phyloP scores from a whole-genome alignment of 2,329 filamentous ascomycete species.

The Aspergillus sp. region DNA sequence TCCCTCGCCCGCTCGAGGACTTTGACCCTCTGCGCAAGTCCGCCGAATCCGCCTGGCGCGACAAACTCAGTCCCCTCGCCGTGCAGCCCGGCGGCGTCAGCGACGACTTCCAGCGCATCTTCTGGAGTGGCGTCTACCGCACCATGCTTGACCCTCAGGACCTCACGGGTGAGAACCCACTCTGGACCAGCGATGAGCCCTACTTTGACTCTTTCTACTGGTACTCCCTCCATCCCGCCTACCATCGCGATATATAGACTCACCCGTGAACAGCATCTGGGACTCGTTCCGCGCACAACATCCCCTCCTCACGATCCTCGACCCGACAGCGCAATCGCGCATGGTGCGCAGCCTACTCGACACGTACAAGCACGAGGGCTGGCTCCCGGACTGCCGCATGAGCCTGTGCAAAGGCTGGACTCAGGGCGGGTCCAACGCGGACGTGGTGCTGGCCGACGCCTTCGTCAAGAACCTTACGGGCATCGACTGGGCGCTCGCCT shows the following conservation, averaged over 20 bases:
- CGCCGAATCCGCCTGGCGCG: conserved; percentile 7
- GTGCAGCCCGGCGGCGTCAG: neutral
- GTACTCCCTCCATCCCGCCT: conserved; percentile 25
- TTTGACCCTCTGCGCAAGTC: conserved; percentile 44
- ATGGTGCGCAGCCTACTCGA: conserved; percentile 71
- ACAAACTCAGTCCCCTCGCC: conserved; percentile 48
- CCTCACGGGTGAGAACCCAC: conserved; percentile 69
- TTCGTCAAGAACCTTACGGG: conserved; percentile 64
- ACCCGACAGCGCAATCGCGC: conserved; percentile 59
- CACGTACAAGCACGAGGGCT: conserved; percentile 66
- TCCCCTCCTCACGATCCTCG: conserved; percentile 66
- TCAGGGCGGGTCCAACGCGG: conserved; percentile 71
- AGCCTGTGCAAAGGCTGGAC: conserved; percentile 69
- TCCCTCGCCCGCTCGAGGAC: conserved; percentile 45
- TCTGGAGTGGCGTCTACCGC: conserved; percentile 69
- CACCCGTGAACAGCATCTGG: conserved; percentile 52
- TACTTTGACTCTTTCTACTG: conserved; percentile 77
- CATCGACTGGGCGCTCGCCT: conserved; percentile 68
- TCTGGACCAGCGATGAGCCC: conserved; percentile 63
- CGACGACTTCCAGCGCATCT: conserved; percentile 51
- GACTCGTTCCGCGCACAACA: conserved; percentile 68
- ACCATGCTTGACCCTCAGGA: conserved; percentile 71
- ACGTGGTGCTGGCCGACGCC: conserved; percentile 66
- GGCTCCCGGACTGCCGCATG: conserved; percentile 74
- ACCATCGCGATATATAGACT: neutral